Conservation (phyloP, 2,329 filamentous ascomycete genomes). For the Thermochaetoides dissita region DNA sequence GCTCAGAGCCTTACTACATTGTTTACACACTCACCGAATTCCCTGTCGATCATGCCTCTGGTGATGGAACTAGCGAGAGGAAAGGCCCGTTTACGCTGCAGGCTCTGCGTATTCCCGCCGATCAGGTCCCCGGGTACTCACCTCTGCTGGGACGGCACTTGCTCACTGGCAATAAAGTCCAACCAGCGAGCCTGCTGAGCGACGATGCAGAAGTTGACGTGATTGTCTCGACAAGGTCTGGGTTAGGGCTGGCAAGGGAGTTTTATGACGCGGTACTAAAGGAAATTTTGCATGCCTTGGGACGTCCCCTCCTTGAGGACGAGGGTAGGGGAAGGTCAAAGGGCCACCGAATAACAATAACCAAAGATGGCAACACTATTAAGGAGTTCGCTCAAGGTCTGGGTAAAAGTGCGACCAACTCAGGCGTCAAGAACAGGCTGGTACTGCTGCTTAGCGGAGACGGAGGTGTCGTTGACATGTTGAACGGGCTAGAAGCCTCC, state of each 20-base stretch:
- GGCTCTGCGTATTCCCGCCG: conserved; percentile 23
- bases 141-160: conserved; percentile 23
- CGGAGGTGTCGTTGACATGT: conserved; percentile 68
- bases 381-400: conserved; percentile 40
- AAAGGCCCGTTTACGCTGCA: conserved; percentile 24
- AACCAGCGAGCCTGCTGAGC: conserved; percentile 13
- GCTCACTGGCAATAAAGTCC: conserved; percentile 23
- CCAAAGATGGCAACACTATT: conserved; percentile 49
- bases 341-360: conserved; percentile 43
- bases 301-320: conserved; percentile 15
- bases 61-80: too few species aligned
- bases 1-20: conserved; percentile 3
- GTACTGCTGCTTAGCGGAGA: conserved; percentile 77
- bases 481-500: conserved; percentile 43
- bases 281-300: conserved; percentile 38
- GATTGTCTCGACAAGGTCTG: conserved; percentile 54
- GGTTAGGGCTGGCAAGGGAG: conserved; percentile 39
- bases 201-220: conserved; percentile 33
- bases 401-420: conserved; percentile 18
- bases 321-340: not conserved
- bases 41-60: too few species aligned
- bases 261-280: conserved; percentile 43
- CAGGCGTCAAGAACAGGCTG: conserved; percentile 21
- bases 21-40: conserved; percentile 12
- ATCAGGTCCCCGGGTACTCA: not conserved